A percentile compares a stretch with the other conserved stretches of the same genome.
These are phyloP conservation scores for Protea cynaroides DNA, from an alignment of 164 flowering plant species.

Conservation along the genomic window DNA sequence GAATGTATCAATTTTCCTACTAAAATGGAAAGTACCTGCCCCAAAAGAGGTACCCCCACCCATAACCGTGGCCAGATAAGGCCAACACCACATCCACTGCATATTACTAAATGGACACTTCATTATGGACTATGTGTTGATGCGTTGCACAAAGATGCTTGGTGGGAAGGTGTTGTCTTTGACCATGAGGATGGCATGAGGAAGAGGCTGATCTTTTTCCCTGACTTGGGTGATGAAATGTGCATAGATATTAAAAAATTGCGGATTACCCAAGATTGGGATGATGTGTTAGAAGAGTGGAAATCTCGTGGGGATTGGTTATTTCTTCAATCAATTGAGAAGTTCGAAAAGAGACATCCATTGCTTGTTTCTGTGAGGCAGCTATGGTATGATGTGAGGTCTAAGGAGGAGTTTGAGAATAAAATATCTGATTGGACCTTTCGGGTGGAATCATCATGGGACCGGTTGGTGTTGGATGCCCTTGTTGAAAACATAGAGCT, in stretches of 20 bases:
- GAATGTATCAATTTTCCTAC: conserved; percentile 8
- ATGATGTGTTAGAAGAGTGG: conserved; percentile 42
- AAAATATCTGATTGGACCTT: conserved; percentile 44
- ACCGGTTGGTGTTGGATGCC: conserved; percentile 25
- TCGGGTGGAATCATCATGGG: conserved; percentile 32
- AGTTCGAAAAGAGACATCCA: conserved; percentile 19
- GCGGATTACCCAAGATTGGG: conserved; percentile 59
- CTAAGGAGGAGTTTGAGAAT: conserved; percentile 20
- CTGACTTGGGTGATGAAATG: conserved; percentile 80
- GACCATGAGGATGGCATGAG: conserved; percentile 45
- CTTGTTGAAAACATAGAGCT: conserved; percentile 13
- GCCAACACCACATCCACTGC: conserved; percentile 10
- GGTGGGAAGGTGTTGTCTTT: conserved; percentile 97
- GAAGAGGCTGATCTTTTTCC: conserved; percentile 61
- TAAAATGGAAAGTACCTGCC: neutral
- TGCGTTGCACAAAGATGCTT: conserved; percentile 46
- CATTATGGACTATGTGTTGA: conserved; percentile 79
- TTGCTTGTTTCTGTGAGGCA: conserved; percentile 46
- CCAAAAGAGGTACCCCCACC: neutral
- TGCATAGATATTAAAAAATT: conserved; percentile 23
- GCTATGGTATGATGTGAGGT: conserved; percentile 53
- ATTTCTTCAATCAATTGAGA: conserved; percentile 47
- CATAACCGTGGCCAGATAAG: conserved; percentile 17
- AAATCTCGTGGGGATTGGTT: conserved; percentile 47
- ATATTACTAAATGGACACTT: conserved; percentile 10